Evolutionary conservation across 352 stramenopile genomes (phyloP), one percentile per base, ranked within the genome.

Genomic region (Pythium phragmitis): DNA sequence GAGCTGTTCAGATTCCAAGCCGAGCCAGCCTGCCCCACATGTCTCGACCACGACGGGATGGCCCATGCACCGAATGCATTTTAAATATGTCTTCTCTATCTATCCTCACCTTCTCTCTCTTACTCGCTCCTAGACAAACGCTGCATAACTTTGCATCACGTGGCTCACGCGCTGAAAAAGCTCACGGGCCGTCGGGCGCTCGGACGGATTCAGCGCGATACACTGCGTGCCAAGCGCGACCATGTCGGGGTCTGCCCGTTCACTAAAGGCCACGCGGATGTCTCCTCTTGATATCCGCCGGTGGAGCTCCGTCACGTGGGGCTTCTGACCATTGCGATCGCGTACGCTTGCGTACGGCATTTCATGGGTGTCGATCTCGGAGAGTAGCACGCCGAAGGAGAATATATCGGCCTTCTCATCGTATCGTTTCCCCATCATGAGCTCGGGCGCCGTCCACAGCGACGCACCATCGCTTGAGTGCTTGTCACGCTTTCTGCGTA

Each of bases 401-500:
- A 60, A 66, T 1, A 66, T 21, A 19, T 66, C 59, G 26, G 59
- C 48, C 30, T 53, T 60, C n/a, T 66, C 59, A 19, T 75, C 70
- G 4, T 52, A 75, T 39, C 73, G 57, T 51, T 72, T 42, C 33
- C 70, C 63, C 16, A 75, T 45, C 58, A 79, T 75, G 4, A 77
- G 65, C 14, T 59, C 52, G 19, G 52, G 52, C 13, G 52, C 52
- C 7, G 52, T 59, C 52, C 52, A 59, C 5, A 59, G 52, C 52
- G 52, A 59, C 12, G 17, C 46, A 14, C 46, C 17, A 48, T 52
- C 46, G 21, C 11, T 74, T 11, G 72, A 71, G 14, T 16, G 58
- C 16, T 69, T 69, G 14, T 52, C 63, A 6, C 54, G 50, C 17
- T 73, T 52, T 4, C 72, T 65, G 42, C 56, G 67, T 14, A 72